A percentile compares a stretch with the other conserved stretches of the same genome.
phyloP scores from a whole-genome alignment of 208 protist species.

The Strigomonas culicis region DNA sequence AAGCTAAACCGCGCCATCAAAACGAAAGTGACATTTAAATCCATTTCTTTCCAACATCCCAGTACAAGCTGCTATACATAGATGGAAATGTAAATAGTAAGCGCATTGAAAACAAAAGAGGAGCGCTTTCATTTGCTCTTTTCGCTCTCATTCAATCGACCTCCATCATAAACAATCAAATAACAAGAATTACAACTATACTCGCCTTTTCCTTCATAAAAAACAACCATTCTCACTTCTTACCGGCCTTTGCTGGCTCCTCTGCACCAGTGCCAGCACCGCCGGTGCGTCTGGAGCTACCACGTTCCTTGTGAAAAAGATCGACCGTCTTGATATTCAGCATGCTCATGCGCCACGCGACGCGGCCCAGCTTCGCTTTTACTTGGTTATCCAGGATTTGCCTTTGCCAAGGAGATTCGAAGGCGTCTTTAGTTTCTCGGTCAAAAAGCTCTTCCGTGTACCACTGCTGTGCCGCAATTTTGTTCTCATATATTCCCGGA shows the following conservation, averaged over 20 bases:
- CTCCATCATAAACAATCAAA: no score
- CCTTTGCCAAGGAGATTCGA: constrained; percentile 80
- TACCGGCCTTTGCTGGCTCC: constrained; percentile 10
- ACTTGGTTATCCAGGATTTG: constrained; percentile 87
- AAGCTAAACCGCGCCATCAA: no score
- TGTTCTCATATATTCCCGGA: constrained; percentile 91
- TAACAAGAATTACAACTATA: no score
- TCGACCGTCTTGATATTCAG: constrained; percentile 78
- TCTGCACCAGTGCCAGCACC: constrained; percentile 22
- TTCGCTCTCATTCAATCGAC: no score
- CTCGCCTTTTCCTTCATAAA: constrained; percentile 20
- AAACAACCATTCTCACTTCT: constrained; percentile 7
- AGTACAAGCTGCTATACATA: no score
- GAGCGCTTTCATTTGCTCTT: no score
- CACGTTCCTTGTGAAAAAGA: constrained; percentile 86
- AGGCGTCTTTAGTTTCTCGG: constrained; percentile 49
- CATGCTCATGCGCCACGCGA: constrained; percentile 74
- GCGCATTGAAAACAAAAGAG: background rate
- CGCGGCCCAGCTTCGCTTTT: constrained; percentile 57
- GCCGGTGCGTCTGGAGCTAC: constrained; percentile 62
- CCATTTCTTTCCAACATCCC: no score
- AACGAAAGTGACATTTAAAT: no score
- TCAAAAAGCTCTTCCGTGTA: constrained; percentile 85
- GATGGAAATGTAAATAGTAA: background rate
- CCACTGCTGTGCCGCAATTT: constrained; percentile 79